phyloP scores from a whole-genome alignment of 1,284 basidiomycete species.

The Malassezia furfur region DNA sequence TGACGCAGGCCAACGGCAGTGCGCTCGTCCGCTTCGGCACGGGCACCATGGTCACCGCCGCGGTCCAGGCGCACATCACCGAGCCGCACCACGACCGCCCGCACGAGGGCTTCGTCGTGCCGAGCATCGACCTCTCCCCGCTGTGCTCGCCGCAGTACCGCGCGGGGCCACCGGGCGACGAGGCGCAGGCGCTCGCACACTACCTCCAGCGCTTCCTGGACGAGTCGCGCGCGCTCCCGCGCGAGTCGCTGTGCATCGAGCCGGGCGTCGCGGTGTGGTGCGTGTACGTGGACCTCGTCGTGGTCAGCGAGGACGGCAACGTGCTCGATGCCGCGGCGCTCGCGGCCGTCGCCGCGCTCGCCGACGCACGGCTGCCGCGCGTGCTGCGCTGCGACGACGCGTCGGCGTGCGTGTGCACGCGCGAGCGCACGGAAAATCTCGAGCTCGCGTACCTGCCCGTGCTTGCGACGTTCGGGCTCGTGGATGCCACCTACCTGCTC shows the following conservation, averaged over 20 bases:
- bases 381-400: slow-evolving; percentile 58
- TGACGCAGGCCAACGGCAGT: slow-evolving; percentile 9
- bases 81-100: slow-evolving; percentile 9
- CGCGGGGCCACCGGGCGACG: slow-evolving; percentile 66
- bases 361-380: slow-evolving; percentile 67
- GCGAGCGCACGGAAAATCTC: slow-evolving; percentile 52
- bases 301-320: slow-evolving; percentile 94
- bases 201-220: slow-evolving; percentile 56
- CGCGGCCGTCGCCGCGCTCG: slow-evolving; percentile 74
- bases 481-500: slow-evolving; percentile 54
- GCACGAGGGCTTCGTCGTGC: slow-evolving; percentile 38
- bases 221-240: slow-evolving; percentile 53
- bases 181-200: slow-evolving; percentile 30
- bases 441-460: slow-evolving; percentile 55
- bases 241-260: slow-evolving; percentile 66
- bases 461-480: slow-evolving; percentile 65
- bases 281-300: slow-evolving; percentile 82
- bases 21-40: slow-evolving; percentile 14
- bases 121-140: slow-evolving; percentile 81
- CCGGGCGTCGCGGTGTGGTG: slow-evolving; percentile 75
- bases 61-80: slow-evolving; percentile 7
- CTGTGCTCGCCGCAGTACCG: slow-evolving; percentile 87
- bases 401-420: slow-evolving; percentile 59
- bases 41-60: slow-evolving; percentile 13
- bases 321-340: slow-evolving; percentile 79